A percentile compares a stretch with the other conserved stretches of the same genome.
Conservation (phyloP, 2,329 filamentous ascomycete genomes). For the Cercospora sesami region DNA sequence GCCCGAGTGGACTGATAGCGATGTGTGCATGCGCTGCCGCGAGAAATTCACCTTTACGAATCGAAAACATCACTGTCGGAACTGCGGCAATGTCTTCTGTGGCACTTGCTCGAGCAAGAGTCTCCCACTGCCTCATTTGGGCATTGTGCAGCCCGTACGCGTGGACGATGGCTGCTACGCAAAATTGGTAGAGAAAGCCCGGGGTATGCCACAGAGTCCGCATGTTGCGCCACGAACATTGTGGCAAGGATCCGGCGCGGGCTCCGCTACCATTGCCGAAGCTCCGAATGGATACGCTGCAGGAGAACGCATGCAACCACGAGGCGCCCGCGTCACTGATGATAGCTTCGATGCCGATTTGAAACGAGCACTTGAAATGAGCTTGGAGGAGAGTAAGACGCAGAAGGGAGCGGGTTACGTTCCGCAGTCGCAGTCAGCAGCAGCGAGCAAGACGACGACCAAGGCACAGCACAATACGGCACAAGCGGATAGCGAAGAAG, state of each 20-base stretch:
- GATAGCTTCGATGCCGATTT: conserved; percentile 94
- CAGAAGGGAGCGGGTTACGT: conserved; percentile 70
- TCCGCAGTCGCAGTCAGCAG: conserved; percentile 50
- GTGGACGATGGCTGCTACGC: conserved; percentile 95
- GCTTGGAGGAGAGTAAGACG: conserved; percentile 84
- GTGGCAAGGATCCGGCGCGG: conserved; percentile 52
- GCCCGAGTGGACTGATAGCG: conserved; percentile 95
- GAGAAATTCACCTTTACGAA: conserved; percentile 97
- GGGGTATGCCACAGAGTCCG: conserved; percentile 41
- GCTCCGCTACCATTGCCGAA: conserved; percentile 9
- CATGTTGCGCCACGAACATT: conserved; percentile 53
- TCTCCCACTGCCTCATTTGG: conserved; percentile 84
- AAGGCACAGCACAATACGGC: conserved; percentile 24
- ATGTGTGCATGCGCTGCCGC: conserved; percentile 97
- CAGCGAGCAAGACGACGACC: conserved; percentile 29
- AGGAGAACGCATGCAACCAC: conserved; percentile 72
- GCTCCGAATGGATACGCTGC: not conserved
- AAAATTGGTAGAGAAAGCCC: conserved; percentile 76
- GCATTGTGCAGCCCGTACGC: conserved; percentile 84
- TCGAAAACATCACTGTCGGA: conserved; percentile 95
- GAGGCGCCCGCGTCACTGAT: conserved; percentile 68
- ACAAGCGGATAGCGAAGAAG: conserved; percentile 64
- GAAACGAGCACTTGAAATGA: conserved; percentile 93
- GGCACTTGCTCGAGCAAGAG: conserved; percentile 90
- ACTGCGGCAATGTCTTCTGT: conserved; percentile 97